Base-by-base conservation (phyloP, 345 rosid species). In the Xanthoceras sorbifolium region DNA sequence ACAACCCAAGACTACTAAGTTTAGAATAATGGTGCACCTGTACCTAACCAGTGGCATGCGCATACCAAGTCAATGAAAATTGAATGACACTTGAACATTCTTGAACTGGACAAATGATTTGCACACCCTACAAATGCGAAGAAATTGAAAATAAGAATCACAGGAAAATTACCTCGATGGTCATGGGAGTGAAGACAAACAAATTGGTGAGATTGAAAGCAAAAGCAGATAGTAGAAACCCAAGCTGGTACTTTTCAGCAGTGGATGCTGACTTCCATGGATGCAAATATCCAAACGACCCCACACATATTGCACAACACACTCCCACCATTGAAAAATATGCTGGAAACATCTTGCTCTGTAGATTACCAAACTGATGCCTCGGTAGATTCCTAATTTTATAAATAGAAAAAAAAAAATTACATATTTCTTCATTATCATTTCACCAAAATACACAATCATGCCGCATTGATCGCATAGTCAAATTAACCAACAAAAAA, bases 261-360 rank as follows among this genome's bases (percentile, higher is more conserved):
- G 85, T 18, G 68, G 93, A 76, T 61, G 99, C 81, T 40, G 94
- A 87, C 84, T 92, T 93, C 97, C 97, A 96, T 63, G 99, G 99
- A 76, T 96, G 98, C 78, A 88, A 46, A 73, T 96, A 96, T 3
- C 93, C 99, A 74, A 93, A 96, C 3, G 93, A 83, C 12, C 87
- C 91, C 40, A 88, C 85, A 0, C 92, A 85, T 46, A 87, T 79
- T 1, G 99, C 94, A 75, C 94, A 90, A 65, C 98, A 96, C 31
- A 86, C 81, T 14, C 93, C 97, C 28, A 96, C 94, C 76, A 92
- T 29, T 9, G 90, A 82, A 82, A 96, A 96, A 80, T 96, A 96
- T 1, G 97, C 99, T 20, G 98, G 99, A 81, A 96, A 96, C 99
- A 96, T 89, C 87, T 92, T 96, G 94, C 98, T 87, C 61, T 96